Evolutionary conservation across 257 asterid species (phyloP), one percentile per base, ranked within the genome.

Genomic region (Penstemon barbatus): DNA sequence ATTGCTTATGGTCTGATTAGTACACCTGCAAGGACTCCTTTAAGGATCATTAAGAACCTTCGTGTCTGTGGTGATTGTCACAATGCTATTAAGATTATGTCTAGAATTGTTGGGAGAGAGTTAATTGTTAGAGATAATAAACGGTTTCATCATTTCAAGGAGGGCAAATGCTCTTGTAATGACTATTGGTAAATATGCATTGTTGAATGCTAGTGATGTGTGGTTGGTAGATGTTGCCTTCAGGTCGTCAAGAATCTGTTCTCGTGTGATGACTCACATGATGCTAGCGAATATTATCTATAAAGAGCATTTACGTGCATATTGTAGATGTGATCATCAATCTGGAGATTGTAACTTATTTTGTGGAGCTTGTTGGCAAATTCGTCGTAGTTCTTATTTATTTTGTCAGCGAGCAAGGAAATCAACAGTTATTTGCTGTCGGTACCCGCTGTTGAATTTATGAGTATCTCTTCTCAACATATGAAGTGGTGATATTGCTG

Each of bases 11-110:
- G 99, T 70, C 82, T 93, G 63, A 90, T 93, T 45, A 90, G 95
- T 61, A 93, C 97, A 53, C 95, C 97, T n/a, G 92, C 97, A 2
- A 80, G 98, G 81, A 86, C 96, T 5, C 90, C 98, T 53, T 75
- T 90, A 12, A 71, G 98, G 71, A 88, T 92, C 78, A 92, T 92
- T 61, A 92, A 92, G 83, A 92, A 92, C 68, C 78, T 92, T 2
- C 95, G 98, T 6, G 89, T 89, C 5, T 92, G 97, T 62, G 97
- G 96, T 40, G 98, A 92, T 75, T 92, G 97, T 74, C 97, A 90
- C 79, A 90, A 85, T 80, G 95, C 95, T 45, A 90, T 93, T 81
- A 93, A 90, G 79, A 90, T 90, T 77, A 90, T 93, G 99, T 93
- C 97, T 18, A 88, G 97, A 79, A 89, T 93, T 46, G 99, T 90